Evolutionary conservation across 2,329 filamentous ascomycete genomes (phyloP).

Genomic region (Keithomyces neogunnii): DNA sequence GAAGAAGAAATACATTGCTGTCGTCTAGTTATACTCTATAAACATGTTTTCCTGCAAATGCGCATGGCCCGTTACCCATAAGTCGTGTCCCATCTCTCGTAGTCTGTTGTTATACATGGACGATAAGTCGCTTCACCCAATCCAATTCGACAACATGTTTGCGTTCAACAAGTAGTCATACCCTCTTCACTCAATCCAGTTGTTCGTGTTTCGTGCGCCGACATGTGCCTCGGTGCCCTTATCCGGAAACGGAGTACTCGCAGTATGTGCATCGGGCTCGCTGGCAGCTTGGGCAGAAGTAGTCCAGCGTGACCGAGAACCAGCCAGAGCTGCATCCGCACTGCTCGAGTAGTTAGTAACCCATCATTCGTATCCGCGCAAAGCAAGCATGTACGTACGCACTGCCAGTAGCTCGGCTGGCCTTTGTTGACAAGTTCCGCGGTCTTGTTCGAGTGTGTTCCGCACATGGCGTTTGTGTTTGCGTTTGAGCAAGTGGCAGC

Average conservation of each 20-base stretch:
- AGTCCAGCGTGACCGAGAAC: conserved; percentile 12
- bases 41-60: not conserved
- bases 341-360: conserved; percentile 7
- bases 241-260: conserved; percentile 9
- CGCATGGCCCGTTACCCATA: not conserved
- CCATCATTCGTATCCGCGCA: not conserved
- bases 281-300: conserved; percentile 13
- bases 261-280: conserved; percentile 13
- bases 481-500: not conserved
- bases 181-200: not conserved
- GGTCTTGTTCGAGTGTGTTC: not conserved
- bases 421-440: not conserved
- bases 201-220: not conserved
- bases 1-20: conserved; percentile 1
- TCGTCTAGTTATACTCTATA: conserved; percentile 2
- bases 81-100: not conserved
- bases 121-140: not conserved
- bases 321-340: conserved; percentile 13
- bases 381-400: conserved; percentile 7
- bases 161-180: not conserved
- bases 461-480: not conserved
- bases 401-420: conserved; percentile 7
- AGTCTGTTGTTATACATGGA: too few species aligned
- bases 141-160: not conserved
- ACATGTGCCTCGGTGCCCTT: not conserved